Percentiles rank a stretch among this genome's conserved stretches.
Evolutionary conservation across 768 basidiomycete genomes (phyloP).

Genomic region (Xanthoconium purpureum): DNA sequence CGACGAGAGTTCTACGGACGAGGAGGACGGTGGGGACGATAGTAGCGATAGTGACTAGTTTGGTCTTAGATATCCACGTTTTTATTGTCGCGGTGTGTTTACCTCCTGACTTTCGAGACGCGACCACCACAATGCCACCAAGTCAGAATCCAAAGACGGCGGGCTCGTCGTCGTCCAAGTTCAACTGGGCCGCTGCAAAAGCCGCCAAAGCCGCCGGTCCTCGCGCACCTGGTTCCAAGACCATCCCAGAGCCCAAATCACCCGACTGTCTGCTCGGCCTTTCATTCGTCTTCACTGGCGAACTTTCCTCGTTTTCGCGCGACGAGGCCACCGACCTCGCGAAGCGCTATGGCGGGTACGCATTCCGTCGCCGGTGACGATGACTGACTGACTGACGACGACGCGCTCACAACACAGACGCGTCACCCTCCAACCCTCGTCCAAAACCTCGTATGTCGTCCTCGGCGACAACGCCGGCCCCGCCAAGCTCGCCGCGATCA

Average conservation of each 20-base stretch:
- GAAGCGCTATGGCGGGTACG: constrained; percentile 91
- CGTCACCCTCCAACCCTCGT: constrained; percentile 83
- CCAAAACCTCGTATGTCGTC: constrained; percentile 86
- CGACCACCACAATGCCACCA: not conserved
- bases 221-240: constrained; percentile 52
- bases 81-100: too few species aligned
- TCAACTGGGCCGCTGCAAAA: constrained; percentile 50
- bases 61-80: too few species aligned
- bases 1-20: constrained; percentile 31
- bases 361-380: constrained; percentile 4
- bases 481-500: constrained; percentile 81
- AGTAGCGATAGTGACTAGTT: constrained; percentile 29
- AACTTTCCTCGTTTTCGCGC: constrained; percentile 79
- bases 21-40: constrained; percentile 21
- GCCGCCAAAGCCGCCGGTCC: constrained; percentile 65
- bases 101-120: not conserved
- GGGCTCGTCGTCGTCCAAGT: constrained; percentile 10
- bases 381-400: too few species aligned
- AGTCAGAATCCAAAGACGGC: not conserved
- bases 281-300: constrained; percentile 94
- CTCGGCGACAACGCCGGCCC: constrained; percentile 87
- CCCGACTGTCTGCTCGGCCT: constrained; percentile 84
- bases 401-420: constrained; percentile 46
- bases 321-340: constrained; percentile 86
- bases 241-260: constrained; percentile 64